phyloP scores from a whole-genome alignment of 345 rosid species.

The Carallia pectinifolia region DNA sequence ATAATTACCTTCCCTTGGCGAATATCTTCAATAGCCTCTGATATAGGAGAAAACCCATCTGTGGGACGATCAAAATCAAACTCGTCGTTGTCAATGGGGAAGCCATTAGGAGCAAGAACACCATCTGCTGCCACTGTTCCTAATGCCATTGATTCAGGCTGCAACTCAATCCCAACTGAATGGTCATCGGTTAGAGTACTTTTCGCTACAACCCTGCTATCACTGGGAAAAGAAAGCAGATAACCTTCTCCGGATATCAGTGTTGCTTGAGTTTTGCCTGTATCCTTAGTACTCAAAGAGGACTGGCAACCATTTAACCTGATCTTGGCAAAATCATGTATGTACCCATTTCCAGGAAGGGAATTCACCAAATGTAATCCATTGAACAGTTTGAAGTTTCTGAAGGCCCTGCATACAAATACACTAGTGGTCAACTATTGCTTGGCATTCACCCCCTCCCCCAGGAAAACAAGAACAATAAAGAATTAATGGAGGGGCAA shows the following conservation, averaged over 20 bases:
- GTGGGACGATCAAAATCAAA: constrained; percentile 73
- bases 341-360: constrained; percentile 28
- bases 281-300: constrained; percentile 32
- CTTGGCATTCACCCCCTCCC: constrained; percentile 8
- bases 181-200: constrained; percentile 28
- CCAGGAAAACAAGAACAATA: background rate
- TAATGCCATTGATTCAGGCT: constrained; percentile 41
- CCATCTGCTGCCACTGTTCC: constrained; percentile 51
- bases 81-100: constrained; percentile 54
- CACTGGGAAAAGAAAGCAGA: constrained; percentile 44
- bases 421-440: background rate
- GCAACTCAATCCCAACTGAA: constrained; percentile 27
- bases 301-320: constrained; percentile 32
- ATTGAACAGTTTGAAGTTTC: constrained; percentile 40
- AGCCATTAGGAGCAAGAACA: constrained; percentile 36
- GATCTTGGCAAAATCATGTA: constrained; percentile 24
- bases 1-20: constrained; percentile 78
- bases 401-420: constrained; percentile 38
- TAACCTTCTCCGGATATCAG: constrained; percentile 64
- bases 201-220: constrained; percentile 26
- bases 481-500: background rate
- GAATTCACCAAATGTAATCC: constrained; percentile 33
- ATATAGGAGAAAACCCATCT: constrained; percentile 69
- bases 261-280: constrained; percentile 42
- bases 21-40: constrained; percentile 84